Conservation (phyloP, 129 eudicot genomes). For the Ambrosia trifida region DNA sequence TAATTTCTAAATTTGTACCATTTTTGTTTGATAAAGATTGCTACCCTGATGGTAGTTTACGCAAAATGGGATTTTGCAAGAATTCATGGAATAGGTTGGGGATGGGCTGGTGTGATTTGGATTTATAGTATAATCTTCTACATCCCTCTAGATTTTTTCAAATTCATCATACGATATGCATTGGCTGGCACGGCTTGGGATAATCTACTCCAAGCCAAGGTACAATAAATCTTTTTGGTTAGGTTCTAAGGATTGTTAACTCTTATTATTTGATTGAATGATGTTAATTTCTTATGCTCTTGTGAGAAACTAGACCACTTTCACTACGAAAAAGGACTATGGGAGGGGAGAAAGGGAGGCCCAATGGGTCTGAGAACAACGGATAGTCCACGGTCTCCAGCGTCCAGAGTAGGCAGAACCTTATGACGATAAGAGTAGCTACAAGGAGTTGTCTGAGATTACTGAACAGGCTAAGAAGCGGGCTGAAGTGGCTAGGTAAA, state of each 20-base stretch:
- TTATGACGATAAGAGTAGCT: slow-evolving; percentile 49
- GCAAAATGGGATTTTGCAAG: slow-evolving; percentile 80
- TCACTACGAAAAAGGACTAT: slow-evolving; percentile 68
- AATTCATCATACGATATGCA: slow-evolving; percentile 59
- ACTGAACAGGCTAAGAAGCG: slow-evolving; percentile 87
- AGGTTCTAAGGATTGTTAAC: neutral
- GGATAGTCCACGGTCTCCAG: slow-evolving; percentile 75
- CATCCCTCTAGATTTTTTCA: slow-evolving; percentile 67
- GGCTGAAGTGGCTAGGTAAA: slow-evolving; percentile 79
- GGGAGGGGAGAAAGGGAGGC: slow-evolving; percentile 89
- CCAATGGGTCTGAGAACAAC: slow-evolving; percentile 78
- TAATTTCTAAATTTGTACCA: slow-evolving; percentile 10
- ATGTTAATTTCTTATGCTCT: slow-evolving; percentile 19
- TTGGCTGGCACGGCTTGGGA: slow-evolving; percentile 79
- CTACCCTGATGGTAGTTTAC: slow-evolving; percentile 79
- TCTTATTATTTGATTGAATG: slow-evolving; percentile 16
- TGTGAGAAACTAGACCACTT: slow-evolving; percentile 53
- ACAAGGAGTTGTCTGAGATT: slow-evolving; percentile 69
- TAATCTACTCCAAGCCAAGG: slow-evolving; percentile 60
- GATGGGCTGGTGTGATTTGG: slow-evolving; percentile 95
- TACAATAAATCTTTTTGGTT: slow-evolving; percentile 24
- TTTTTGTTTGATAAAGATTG: slow-evolving; percentile 44
- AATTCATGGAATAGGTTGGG: slow-evolving; percentile 84
- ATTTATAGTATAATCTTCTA: slow-evolving; percentile 61
- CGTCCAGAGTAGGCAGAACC: slow-evolving; percentile 41